Conservation (phyloP, 257 asterid genomes). For the Verbascum thapsus region DNA sequence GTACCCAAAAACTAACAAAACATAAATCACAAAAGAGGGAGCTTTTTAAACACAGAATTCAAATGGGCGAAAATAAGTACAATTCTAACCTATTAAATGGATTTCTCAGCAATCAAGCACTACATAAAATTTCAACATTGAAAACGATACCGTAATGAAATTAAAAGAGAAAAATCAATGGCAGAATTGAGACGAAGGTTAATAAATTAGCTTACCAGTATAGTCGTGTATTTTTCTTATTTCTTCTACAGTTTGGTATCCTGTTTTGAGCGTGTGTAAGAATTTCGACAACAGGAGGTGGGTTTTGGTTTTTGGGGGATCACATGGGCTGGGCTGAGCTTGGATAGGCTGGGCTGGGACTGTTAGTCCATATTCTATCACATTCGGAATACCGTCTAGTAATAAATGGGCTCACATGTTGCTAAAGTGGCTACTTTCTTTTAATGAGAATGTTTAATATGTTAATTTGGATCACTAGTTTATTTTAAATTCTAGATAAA, state of each 20-base stretch:
- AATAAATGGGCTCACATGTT: too few relatives aligned
- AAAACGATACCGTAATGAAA: not conserved
- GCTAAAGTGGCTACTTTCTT: too few relatives aligned
- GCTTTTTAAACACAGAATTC: conserved; percentile 11
- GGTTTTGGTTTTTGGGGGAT: not conserved
- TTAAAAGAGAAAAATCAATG: not conserved
- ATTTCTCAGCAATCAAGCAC: not conserved
- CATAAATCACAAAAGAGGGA: conserved; percentile 20
- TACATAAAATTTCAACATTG: not conserved
- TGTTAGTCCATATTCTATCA: too few relatives aligned
- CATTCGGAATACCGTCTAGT: too few relatives aligned
- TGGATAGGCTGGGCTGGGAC: too few relatives aligned
- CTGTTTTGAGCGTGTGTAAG: not conserved
- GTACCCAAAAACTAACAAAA: conserved; percentile 25
- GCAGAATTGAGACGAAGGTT: not conserved
- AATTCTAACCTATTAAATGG: not conserved
- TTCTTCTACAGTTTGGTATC: conserved; percentile 10
- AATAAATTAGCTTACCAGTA: conserved; percentile 26
- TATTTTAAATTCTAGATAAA: too few relatives aligned
- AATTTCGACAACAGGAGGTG: not conserved
- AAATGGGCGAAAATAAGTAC: not conserved
- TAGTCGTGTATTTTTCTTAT: not conserved
- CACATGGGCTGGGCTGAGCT: conserved; percentile 21
- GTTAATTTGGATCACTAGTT: too few relatives aligned
- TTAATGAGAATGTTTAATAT: too few relatives aligned